Evolutionary conservation across 2,329 filamentous ascomycete genomes (phyloP).

Genomic region (Aspergillus sp.): DNA sequence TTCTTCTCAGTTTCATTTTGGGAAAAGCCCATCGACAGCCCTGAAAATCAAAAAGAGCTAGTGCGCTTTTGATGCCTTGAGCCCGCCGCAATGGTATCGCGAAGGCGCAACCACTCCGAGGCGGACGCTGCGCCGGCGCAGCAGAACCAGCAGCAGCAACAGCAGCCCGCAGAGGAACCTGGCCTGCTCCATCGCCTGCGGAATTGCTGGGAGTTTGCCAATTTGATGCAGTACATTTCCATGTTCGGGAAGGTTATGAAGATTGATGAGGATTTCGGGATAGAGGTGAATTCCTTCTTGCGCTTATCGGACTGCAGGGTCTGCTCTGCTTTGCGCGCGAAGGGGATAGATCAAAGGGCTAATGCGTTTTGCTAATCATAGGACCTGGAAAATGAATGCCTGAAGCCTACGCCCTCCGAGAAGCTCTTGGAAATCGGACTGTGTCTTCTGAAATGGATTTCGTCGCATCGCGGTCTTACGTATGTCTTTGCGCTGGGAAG

Average conservation of each 20-base stretch:
- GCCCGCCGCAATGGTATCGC: conserved; percentile 42
- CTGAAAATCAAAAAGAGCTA: too few relatives aligned
- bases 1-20: too few relatives aligned
- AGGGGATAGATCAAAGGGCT: background rate
- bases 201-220: conserved; percentile 93
- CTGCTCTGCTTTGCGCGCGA: background rate
- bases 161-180: conserved; percentile 28
- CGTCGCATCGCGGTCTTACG: conserved; percentile 87
- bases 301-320: background rate
- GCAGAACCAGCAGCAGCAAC: conserved; percentile 11
- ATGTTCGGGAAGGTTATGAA: conserved; percentile 85
- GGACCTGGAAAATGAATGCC: conserved; percentile 82
- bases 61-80: too few relatives aligned
- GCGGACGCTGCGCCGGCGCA: conserved; percentile 43
- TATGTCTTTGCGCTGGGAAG: conserved; percentile 42
- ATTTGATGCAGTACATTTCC: conserved; percentile 85
- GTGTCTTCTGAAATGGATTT: conserved; percentile 81
- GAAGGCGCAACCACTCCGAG: conserved; percentile 50
- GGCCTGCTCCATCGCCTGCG: conserved; percentile 59
- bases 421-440: conserved; percentile 75
- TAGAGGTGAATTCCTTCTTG: conserved; percentile 55
- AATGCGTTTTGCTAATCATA: conserved; percentile 32
- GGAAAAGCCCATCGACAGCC: too few relatives aligned
- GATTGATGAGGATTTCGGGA: conserved; percentile 78
- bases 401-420: conserved; percentile 64